Base-by-base conservation (phyloP, 2,329 filamentous ascomycete genomes). In the Talaromyces sp. region DNA sequence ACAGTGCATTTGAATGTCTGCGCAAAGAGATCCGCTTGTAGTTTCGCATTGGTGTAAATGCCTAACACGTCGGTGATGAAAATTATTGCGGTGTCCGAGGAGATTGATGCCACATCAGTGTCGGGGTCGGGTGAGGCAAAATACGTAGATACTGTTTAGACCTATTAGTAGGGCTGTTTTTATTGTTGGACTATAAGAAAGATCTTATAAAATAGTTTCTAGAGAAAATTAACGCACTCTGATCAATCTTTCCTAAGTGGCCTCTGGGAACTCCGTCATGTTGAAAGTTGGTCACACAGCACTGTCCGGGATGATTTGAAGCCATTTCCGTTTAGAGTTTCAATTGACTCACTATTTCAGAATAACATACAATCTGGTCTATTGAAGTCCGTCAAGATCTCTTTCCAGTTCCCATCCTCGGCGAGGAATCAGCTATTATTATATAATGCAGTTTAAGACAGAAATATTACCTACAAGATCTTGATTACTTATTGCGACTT, bases 21-120 rank as follows among this genome's bases (percentile, higher is more conserved):
- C 2, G 91, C 91, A 75, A 85, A 90, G 72, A 90, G 86, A 80
- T 93, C 91, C 66, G 90, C 90, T 71, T 92, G 85, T 67, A 90
- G 80, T 77, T 88, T 77, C 72, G 81, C 78, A 76, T 90, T 88
- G 75, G 77, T 76, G 74, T 83, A 85, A 69, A 86, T 81, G 68
- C 87, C 87, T 67, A 87, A 83, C 67, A 87, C 81, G 70, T 89
- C 87, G 66, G 82, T 81, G 62, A 87, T 72, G 69, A 87, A 80
- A 57, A 89, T 66, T 69, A 88, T 78, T 61, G 85, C 85, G 63
- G 83, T 83, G 35, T 84, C 79, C 24, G 83, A 69, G 60, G 1
- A 31, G 27, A 31, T 31, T 31, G 66, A 84, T 16, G 37, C 14
- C 11, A 27, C 3, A 6, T 37, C 19, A 2, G 37, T 39, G 70